Evolutionary conservation across 148 eudicot species (phyloP), one percentile per base, ranked within the genome.

Genomic region (Salicornia ramosissima): DNA sequence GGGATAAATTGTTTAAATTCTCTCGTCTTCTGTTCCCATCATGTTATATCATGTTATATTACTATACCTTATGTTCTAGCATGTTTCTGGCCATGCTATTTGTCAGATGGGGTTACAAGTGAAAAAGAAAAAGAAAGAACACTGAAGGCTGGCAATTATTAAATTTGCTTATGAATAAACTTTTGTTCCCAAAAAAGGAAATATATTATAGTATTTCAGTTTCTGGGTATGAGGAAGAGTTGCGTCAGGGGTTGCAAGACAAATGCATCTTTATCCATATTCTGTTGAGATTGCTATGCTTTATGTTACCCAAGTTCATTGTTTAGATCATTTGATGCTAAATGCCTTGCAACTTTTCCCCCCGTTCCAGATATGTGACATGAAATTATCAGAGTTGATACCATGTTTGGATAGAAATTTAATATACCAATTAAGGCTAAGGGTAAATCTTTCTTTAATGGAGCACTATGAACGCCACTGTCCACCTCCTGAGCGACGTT

Each of bases 381-480:
- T 63, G 30, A 63, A 42, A 63, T 63, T 70, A 58, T 82, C 83
- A 10, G 85, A 82, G 75, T 75, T 82, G 49, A 82, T 82, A 53
- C 85, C 85, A 15, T 82, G 85, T 67, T 70, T 82, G 56, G 85
- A 82, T 49, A 76, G 85, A 50, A 72, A 82, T 54, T 68, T 73
- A 28, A 82, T 82, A 62, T 82, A 79, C 75, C 83, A 82, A 57
- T 67, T 72, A 21, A 73, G 85, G 74, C 67, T 82, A 73, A 82
- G 77, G 74, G 74, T 79, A 13, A 82, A 82, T 71, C 78, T 82
- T 24, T 31, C 75, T 11, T 58, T 82, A 52, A 82, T 82, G 85
- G 85, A 82, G 79, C 85, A 82, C 63, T 82, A 82, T 39, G 85
- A 82, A 74, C 56, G 85, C 50, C 85, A 82, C 36, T 82, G 85